phyloP scores from a whole-genome alignment of 139 green algal genomes.

The Chlorella ohadii region DNA sequence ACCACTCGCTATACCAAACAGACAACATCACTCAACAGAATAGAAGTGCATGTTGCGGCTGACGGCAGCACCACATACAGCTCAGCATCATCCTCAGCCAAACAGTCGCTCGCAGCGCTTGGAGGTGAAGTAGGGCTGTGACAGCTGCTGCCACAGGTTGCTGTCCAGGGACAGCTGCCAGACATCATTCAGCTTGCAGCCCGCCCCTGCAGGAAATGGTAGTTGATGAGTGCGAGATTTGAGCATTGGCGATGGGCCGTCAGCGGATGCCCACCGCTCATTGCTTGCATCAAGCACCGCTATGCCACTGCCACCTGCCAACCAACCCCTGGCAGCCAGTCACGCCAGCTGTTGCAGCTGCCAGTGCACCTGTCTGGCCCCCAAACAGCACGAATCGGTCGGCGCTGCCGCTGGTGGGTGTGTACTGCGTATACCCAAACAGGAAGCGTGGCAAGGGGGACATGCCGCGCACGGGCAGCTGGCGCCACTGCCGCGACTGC shows the following conservation, averaged over 20 bases:
- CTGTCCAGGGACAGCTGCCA: constrained; percentile 21
- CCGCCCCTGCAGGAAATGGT: not conserved
- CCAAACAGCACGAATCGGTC: constrained; percentile 39
- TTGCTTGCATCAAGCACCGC: no score
- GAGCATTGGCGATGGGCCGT: no score
- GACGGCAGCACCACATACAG: no score
- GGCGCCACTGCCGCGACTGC: not conserved
- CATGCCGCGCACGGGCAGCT: constrained; percentile 20
- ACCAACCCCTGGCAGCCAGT: no score
- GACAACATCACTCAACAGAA: no score
- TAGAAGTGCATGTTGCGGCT: no score
- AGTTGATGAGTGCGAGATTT: no score
- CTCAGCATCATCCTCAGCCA: not conserved
- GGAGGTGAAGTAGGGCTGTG: not conserved
- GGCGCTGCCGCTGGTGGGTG: not conserved
- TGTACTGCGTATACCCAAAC: constrained; percentile 5
- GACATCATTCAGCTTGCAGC: constrained; percentile 41
- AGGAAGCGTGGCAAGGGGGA: constrained; percentile 40
- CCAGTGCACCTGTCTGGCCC: constrained; percentile 22
- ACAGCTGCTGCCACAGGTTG: constrained; percentile 27
- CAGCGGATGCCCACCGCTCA: no score
- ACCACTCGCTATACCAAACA: no score
- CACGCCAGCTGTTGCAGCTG: no score
- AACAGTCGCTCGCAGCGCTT: constrained; percentile 6
- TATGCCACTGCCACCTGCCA: not conserved